These are phyloP conservation scores for Ceratobasidium sp. DNA, from an alignment of 1,284 basidiomycete species.

Conservation along the genomic window DNA sequence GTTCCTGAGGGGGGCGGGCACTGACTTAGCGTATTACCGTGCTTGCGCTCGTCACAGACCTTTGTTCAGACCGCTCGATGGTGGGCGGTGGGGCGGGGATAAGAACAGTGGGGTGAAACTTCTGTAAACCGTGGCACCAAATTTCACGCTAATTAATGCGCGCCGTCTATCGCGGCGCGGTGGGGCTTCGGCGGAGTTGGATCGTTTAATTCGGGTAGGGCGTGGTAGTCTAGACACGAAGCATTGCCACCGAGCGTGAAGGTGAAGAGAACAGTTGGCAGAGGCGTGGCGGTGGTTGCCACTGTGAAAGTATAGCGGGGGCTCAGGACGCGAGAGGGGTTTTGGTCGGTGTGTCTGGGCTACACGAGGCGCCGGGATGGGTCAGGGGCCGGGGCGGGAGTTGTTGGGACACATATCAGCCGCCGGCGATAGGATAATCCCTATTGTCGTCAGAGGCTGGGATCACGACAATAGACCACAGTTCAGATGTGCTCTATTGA, in stretches of 20 bases:
- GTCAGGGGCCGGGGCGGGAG: neutral
- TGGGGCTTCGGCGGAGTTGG: neutral
- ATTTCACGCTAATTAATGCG: neutral
- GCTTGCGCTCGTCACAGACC: neutral
- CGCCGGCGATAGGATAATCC: neutral
- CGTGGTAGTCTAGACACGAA: neutral
- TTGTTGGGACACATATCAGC: neutral
- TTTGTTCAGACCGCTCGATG: neutral
- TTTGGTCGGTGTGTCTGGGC: neutral
- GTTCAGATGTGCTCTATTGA: neutral
- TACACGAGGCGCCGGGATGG: neutral
- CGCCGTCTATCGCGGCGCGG: neutral
- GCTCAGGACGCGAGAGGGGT: neutral
- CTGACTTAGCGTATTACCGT: neutral
- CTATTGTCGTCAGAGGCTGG: slow-evolving; percentile 24
- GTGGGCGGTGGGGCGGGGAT: neutral
- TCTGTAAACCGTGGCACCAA: neutral
- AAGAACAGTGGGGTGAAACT: neutral
- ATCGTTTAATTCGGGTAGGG: neutral
- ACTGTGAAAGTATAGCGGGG: neutral
- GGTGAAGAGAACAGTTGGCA: neutral
- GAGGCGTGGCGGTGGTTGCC: neutral
- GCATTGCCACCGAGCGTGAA: slow-evolving; percentile 6
- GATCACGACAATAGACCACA: slow-evolving; percentile 7
- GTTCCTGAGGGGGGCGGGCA: slow-evolving; percentile 7